Evolutionary conservation across 768 basidiomycete species (phyloP).

Genomic region (Termitomyces sp.): DNA sequence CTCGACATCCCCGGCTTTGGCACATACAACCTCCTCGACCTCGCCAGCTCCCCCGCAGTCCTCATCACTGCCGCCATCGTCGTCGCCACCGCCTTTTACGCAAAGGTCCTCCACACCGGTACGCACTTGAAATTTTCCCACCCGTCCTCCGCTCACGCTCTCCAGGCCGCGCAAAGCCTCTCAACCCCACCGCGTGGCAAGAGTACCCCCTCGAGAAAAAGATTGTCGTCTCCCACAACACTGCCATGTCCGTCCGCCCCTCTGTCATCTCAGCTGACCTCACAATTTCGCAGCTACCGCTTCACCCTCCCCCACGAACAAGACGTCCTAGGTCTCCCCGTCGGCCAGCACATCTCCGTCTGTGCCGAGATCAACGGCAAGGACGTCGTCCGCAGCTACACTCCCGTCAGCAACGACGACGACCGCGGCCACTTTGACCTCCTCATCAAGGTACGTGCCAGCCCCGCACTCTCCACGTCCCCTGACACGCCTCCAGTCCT

Average conservation of each 20-base stretch:
- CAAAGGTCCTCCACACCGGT: conserved; percentile 46
- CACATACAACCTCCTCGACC: conserved; percentile 30
- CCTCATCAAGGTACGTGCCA: conserved; percentile 76
- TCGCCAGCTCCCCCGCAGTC: conserved; percentile 39
- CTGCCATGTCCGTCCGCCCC: conserved; percentile 67
- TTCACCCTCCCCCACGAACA: conserved; percentile 73
- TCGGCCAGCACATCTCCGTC: conserved; percentile 94
- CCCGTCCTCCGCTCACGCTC: conserved; percentile 5
- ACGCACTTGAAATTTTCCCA: conserved; percentile 7
- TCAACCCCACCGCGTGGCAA: conserved; percentile 75
- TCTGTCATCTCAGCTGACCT: neutral
- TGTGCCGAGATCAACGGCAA: conserved; percentile 90
- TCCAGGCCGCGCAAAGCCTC: conserved; percentile 56
- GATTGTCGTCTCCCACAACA: conserved; percentile 87
- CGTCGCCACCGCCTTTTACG: conserved; percentile 44
- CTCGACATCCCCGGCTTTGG: conserved; percentile 31
- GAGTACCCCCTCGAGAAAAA: conserved; percentile 80
- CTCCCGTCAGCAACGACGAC: conserved; percentile 91
- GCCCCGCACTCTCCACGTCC: neutral
- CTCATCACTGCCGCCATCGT: conserved; percentile 48
- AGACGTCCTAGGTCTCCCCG: conserved; percentile 87
- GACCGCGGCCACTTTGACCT: conserved; percentile 94
- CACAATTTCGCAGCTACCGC: conserved; percentile 62
- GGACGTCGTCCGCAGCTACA: conserved; percentile 87
- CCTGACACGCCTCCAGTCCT: conserved; percentile 50